phyloP scores from a whole-genome alignment of 176 grass and related monocot genomes.

The Secale cereale region DNA sequence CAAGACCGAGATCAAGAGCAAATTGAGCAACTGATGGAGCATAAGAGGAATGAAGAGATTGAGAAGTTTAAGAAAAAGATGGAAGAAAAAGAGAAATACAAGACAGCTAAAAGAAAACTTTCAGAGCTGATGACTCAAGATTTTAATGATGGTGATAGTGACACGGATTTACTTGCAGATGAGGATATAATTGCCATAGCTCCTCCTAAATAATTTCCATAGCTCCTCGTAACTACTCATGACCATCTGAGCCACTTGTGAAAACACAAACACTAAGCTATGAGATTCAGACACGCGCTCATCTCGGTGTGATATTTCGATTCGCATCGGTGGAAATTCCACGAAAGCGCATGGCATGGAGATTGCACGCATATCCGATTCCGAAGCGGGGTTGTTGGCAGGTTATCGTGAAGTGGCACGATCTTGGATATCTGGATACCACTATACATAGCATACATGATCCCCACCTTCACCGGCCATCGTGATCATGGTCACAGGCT shows the following conservation, averaged over 20 bases:
- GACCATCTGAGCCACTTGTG: background rate
- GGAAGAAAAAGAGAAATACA: too few species aligned
- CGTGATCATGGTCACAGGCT: background rate
- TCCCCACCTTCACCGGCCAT: background rate
- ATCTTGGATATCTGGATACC: background rate
- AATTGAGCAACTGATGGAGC: too few species aligned
- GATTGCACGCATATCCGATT: background rate
- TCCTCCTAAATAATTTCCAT: too few species aligned
- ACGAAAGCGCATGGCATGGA: background rate
- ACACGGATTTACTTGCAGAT: too few species aligned
- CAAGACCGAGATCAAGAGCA: too few species aligned
- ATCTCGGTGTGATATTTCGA: background rate
- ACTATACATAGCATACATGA: slow-evolving; percentile 8
- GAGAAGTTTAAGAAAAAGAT: too few species aligned
- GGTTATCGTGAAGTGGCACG: background rate
- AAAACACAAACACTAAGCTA: background rate
- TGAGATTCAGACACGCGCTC: background rate
- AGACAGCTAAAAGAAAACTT: too few species aligned
- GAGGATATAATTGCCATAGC: background rate
- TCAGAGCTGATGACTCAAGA: too few species aligned
- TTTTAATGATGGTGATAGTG: too few species aligned
- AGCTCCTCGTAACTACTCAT: background rate
- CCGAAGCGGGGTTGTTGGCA: background rate
- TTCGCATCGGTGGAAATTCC: background rate
- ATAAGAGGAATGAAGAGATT: too few species aligned